A percentile compares a stretch with the other conserved stretches of the same genome.
Evolutionary conservation across 164 flowering plant species (phyloP).

Genomic region (Malania oleifera): DNA sequence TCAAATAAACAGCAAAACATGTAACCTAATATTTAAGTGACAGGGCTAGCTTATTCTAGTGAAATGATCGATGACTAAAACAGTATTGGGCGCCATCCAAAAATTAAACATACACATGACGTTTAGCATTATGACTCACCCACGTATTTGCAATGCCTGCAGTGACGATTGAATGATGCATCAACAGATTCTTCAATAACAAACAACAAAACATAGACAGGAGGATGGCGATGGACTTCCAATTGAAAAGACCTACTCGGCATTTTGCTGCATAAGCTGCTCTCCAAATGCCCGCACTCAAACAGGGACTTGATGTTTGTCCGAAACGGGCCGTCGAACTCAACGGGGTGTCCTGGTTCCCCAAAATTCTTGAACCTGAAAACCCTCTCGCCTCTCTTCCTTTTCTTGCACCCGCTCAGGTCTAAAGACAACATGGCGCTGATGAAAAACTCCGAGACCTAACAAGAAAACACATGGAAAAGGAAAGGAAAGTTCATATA

Average conservation of each 20-base stretch:
- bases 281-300: conserved; percentile 56
- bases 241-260: conserved; percentile 81
- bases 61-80: neutral
- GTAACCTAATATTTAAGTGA: too few species aligned
- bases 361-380: conserved; percentile 72
- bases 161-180: conserved; percentile 35
- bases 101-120: neutral
- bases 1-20: too few species aligned
- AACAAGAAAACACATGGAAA: neutral
- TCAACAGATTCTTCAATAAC: conserved; percentile 68
- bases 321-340: conserved; percentile 55
- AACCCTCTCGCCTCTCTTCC: conserved; percentile 65
- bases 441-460: too few species aligned
- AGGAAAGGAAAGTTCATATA: neutral
- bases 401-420: conserved; percentile 47
- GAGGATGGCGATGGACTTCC: conserved; percentile 62
- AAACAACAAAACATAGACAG: conserved; percentile 47
- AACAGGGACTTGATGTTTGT: conserved; percentile 59
- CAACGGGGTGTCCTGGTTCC: conserved; percentile 57
- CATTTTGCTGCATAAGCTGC: conserved; percentile 24
- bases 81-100: neutral
- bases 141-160: conserved; percentile 73
- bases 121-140: conserved; percentile 34
- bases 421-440: conserved; percentile 47
- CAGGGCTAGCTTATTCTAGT: too few species aligned